Evolutionary conservation across 805 yeast genomes (phyloP).

Genomic region (Middelhovenomyces tepae): DNA sequence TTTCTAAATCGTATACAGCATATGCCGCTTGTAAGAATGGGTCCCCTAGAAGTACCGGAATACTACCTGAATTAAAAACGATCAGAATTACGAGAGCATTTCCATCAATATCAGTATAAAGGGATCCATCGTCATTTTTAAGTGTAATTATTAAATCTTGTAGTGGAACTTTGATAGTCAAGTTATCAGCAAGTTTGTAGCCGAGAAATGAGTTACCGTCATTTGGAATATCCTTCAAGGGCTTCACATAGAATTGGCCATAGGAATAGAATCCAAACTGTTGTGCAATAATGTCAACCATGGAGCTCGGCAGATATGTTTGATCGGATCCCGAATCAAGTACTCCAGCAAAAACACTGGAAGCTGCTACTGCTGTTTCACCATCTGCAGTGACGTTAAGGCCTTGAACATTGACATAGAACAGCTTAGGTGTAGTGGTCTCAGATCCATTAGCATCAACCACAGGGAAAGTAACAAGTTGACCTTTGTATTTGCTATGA

Average conservation of each 20-base stretch:
- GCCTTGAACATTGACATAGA: constrained; percentile 4
- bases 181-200: not conserved
- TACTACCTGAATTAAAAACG: not conserved
- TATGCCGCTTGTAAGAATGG: constrained; percentile 15
- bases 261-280: constrained; percentile 1
- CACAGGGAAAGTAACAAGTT: constrained; percentile 18
- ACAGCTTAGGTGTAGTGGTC: constrained; percentile 2
- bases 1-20: constrained; percentile 14
- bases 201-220: no score
- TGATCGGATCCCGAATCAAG: constrained; percentile 17
- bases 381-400: constrained; percentile 10
- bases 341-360: no score
- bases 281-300: not conserved
- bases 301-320: not conserved
- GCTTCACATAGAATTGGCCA: not conserved
- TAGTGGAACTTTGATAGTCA: not conserved
- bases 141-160: not conserved
- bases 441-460: constrained; percentile 9
- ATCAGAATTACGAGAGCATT: not conserved
- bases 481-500: constrained; percentile 37
- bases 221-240: no score
- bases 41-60: constrained; percentile 12
- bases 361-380: no score
- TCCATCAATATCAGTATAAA: not conserved
- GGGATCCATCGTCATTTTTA: not conserved